Percentiles rank a stretch among this genome's conserved stretches.
Conservation (phyloP, 176 grass and related monocot genomes). For the Phyllostachys edulis region DNA sequence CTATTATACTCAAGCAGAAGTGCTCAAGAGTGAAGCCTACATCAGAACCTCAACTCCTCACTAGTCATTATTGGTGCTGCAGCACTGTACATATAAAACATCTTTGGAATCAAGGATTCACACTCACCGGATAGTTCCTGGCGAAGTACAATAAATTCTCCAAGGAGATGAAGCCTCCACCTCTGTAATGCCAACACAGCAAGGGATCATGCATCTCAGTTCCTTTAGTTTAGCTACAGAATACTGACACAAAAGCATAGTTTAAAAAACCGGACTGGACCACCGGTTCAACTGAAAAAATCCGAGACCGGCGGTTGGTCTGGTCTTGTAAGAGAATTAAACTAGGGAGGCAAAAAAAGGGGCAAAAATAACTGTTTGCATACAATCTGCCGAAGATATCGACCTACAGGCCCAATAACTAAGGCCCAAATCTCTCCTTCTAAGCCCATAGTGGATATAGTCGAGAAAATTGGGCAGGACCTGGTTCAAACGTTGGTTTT, state of each 20-base stretch:
- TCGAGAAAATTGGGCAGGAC: too few relatives aligned
- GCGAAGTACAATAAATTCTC: conserved; percentile 95
- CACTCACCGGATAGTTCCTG: conserved; percentile 77
- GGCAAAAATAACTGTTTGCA: too few relatives aligned
- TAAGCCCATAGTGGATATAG: too few relatives aligned
- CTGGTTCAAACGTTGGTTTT: too few relatives aligned
- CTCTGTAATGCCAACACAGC: conserved; percentile 49
- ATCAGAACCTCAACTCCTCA: neutral
- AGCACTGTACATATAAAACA: neutral
- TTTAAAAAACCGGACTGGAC: too few relatives aligned
- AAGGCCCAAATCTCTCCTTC: too few relatives aligned
- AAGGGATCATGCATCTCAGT: neutral
- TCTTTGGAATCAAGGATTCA: conserved; percentile 17
- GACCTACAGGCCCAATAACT: too few relatives aligned
- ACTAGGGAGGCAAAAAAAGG: too few relatives aligned
- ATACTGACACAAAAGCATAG: neutral
- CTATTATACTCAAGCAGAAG: neutral
- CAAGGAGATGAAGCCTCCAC: conserved; percentile 96
- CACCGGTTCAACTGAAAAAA: too few relatives aligned
- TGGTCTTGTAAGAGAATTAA: too few relatives aligned
- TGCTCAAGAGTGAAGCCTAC: neutral
- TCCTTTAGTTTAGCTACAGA: conserved; percentile 17
- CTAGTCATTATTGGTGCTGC: neutral
- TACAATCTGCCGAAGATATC: too few relatives aligned
- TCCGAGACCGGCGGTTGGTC: too few relatives aligned